These are phyloP conservation scores for Arachnopeziza araneosa DNA, from an alignment of 2,329 filamentous ascomycete species.

Conservation along the genomic window DNA sequence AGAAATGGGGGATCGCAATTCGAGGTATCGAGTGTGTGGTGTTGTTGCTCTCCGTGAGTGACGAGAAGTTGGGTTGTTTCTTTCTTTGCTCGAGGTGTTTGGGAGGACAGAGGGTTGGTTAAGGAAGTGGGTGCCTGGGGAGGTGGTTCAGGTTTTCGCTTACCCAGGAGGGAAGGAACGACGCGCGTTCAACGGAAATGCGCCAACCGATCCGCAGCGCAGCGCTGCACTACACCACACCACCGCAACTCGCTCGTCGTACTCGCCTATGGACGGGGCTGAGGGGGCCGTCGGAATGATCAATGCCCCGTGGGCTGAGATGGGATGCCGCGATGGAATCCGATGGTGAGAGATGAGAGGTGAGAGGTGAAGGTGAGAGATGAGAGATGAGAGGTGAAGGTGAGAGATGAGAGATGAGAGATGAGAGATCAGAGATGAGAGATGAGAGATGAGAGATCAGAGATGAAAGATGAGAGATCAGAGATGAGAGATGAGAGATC, in stretches of 20 bases:
- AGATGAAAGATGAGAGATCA: too few species aligned
- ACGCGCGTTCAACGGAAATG: slow-evolving; percentile 17
- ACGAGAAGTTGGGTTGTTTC: background rate
- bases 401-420: too few species aligned
- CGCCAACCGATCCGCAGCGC: slow-evolving; percentile 1
- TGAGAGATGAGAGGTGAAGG: too few species aligned
- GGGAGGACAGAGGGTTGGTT: background rate
- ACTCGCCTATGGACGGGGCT: background rate
- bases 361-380: too few species aligned
- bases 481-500: too few species aligned
- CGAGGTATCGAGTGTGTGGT: background rate
- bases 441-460: too few species aligned
- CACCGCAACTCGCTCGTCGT: background rate
- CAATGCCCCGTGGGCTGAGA: too few species aligned
- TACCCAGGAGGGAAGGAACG: slow-evolving; percentile 3
- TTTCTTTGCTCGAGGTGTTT: background rate
- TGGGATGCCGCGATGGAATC: too few species aligned
- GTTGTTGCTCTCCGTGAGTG: background rate
- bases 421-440: too few species aligned
- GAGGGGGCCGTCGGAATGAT: too few species aligned
- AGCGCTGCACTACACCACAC: background rate
- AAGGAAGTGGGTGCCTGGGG: slow-evolving; percentile 15
- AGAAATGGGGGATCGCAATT: slow-evolving; percentile 1
- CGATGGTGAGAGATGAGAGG: too few species aligned
- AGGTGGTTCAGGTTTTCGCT: slow-evolving; percentile 10